Evolutionary conservation across 306 rosid species (phyloP).

Genomic region (Dalbergia cultrata): DNA sequence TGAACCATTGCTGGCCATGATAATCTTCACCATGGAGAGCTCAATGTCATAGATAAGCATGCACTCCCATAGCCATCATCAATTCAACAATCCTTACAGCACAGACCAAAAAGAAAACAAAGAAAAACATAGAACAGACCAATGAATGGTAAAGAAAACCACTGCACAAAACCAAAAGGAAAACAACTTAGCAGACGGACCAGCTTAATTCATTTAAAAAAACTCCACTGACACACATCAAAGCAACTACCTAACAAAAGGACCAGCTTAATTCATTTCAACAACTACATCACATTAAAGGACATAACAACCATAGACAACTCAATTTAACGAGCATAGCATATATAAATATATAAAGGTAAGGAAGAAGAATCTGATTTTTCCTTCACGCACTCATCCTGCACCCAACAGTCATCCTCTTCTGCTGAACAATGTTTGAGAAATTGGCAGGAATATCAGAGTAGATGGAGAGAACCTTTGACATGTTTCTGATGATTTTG

Average conservation of each 20-base stretch:
- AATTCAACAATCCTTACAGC: conserved; percentile 50
- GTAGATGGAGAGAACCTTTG: conserved; percentile 55
- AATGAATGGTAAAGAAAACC: too few species aligned
- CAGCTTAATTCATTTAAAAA: neutral
- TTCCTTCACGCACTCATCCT: neutral
- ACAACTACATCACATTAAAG: neutral
- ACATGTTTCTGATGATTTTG: conserved; percentile 48
- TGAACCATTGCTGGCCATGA: neutral
- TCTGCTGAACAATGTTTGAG: conserved; percentile 42
- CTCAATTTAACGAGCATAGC: conserved; percentile 36
- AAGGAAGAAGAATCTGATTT: conserved; percentile 45
- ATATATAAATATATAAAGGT: conserved; percentile 5
- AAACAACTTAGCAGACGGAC: neutral
- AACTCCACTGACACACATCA: conserved; percentile 34
- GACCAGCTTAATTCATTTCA: conserved; percentile 12
- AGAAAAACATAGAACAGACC: conserved; percentile 6
- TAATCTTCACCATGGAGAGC: conserved; percentile 8
- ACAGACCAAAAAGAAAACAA: conserved; percentile 38
- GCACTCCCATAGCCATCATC: conserved; percentile 49
- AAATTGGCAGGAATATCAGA: conserved; percentile 51
- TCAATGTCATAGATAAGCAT: conserved; percentile 20
- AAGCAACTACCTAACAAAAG: conserved; percentile 32
- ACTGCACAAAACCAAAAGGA: too few species aligned
- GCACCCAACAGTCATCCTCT: neutral
- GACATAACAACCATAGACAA: neutral